Conservation (phyloP, 2,329 filamentous ascomycete genomes). For the Paraconiothyrium brasiliense region DNA sequence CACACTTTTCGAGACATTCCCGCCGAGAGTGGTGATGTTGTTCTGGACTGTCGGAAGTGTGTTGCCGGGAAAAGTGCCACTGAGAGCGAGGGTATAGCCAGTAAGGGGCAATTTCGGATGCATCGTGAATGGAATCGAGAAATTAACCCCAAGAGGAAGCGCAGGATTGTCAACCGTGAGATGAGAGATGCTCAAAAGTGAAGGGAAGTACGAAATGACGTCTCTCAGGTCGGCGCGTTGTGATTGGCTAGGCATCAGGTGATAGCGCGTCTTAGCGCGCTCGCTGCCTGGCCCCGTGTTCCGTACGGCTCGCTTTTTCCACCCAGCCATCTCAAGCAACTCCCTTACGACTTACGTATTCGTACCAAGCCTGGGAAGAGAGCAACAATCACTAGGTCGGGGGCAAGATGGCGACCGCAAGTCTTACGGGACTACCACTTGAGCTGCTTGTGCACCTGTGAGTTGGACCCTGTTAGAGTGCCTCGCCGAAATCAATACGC, state of each 20-base stretch:
- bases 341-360: background rate
- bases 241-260: conserved; percentile 10
- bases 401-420: conserved; percentile 31
- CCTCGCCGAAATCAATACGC: background rate
- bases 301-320: conserved; percentile 1
- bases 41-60: conserved; percentile 62
- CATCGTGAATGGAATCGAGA: conserved; percentile 24
- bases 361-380: background rate
- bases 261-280: conserved; percentile 3
- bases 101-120: conserved; percentile 53
- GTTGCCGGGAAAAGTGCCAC: conserved; percentile 66
- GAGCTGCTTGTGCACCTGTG: conserved; percentile 63
- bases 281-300: conserved; percentile 12
- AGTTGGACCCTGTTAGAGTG: background rate
- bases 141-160: conserved; percentile 10
- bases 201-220: background rate
- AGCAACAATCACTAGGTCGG: background rate
- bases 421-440: conserved; percentile 57
- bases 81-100: conserved; percentile 64
- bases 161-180: background rate
- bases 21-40: conserved; percentile 62
- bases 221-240: background rate
- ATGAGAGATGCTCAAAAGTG: background rate
- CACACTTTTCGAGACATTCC: conserved; percentile 57
- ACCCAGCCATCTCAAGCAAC: background rate